phyloP scores from a whole-genome alignment of 2,329 filamentous ascomycete genomes.

The Aschersonia sp. region DNA sequence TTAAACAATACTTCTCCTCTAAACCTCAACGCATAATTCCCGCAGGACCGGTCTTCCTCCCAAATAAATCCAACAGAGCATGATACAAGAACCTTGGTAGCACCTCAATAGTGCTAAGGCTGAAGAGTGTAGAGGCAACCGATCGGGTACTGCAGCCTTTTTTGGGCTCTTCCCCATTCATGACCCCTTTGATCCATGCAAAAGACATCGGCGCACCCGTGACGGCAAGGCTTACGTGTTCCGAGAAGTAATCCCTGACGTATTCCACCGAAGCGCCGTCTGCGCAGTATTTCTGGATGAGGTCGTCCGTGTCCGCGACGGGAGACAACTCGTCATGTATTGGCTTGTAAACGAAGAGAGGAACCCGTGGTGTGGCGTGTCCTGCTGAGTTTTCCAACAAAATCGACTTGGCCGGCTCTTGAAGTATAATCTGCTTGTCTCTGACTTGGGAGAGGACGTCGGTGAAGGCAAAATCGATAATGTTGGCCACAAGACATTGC shows the following conservation, averaged over 20 bases:
- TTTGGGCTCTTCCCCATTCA: neutral
- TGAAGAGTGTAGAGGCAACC: neutral
- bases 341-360: constrained; percentile 1
- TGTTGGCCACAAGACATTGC: constrained; percentile 12
- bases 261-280: neutral
- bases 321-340: neutral
- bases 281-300: neutral
- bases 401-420: neutral
- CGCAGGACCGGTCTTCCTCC: neutral
- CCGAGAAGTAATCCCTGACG: neutral
- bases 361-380: neutral
- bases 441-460: constrained; percentile 28
- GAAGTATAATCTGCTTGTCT: constrained; percentile 4
- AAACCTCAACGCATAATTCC: neutral
- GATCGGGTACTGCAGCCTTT: neutral
- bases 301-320: neutral
- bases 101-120: neutral
- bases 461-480: constrained; percentile 14
- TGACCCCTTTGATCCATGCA: neutral
- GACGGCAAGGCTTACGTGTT: neutral
- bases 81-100: neutral
- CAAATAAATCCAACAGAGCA: neutral
- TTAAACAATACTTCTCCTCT: neutral
- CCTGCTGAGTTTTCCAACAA: neutral
- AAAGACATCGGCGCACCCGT: neutral